phyloP scores from a whole-genome alignment of 129 eudicot species.

The Cynara cardunculus region DNA sequence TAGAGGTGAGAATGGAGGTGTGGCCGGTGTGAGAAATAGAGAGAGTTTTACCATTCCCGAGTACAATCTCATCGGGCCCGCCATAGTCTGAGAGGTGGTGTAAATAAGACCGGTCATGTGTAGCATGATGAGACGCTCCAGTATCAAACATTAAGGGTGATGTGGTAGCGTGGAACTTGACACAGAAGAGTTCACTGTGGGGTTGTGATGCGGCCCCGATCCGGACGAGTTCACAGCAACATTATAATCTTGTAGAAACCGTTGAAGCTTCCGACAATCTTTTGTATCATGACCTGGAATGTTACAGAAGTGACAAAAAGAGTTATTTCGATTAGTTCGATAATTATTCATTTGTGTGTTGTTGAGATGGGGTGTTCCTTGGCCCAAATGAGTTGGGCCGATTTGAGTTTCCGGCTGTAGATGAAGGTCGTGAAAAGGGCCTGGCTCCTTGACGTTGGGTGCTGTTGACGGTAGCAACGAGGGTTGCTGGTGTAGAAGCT shows the following conservation, averaged over 20 bases:
- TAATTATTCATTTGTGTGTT: not conserved
- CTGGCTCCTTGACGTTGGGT: not conserved
- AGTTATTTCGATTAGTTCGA: not conserved
- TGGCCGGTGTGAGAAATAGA: no score
- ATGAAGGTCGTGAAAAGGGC: slow-evolving; percentile 1
- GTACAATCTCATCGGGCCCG: no score
- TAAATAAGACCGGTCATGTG: not conserved
- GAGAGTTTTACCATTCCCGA: no score
- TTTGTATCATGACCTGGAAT: not conserved
- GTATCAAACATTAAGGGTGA: not conserved
- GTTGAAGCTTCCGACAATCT: not conserved
- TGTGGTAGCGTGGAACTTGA: not conserved
- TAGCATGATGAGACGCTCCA: not conserved
- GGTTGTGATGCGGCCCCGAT: not conserved
- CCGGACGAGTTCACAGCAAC: not conserved
- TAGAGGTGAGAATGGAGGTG: not conserved
- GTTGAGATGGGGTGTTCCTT: not conserved
- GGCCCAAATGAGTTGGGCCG: not conserved
- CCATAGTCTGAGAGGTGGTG: no score
- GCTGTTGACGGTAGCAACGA: not conserved
- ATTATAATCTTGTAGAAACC: not conserved
- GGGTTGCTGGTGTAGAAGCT: not conserved
- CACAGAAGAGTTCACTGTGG: not conserved
- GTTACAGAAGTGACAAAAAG: not conserved
- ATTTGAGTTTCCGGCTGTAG: not conserved